Conservation (phyloP, 176 grass and related monocot species). For the Alloteropsis semialata region DNA sequence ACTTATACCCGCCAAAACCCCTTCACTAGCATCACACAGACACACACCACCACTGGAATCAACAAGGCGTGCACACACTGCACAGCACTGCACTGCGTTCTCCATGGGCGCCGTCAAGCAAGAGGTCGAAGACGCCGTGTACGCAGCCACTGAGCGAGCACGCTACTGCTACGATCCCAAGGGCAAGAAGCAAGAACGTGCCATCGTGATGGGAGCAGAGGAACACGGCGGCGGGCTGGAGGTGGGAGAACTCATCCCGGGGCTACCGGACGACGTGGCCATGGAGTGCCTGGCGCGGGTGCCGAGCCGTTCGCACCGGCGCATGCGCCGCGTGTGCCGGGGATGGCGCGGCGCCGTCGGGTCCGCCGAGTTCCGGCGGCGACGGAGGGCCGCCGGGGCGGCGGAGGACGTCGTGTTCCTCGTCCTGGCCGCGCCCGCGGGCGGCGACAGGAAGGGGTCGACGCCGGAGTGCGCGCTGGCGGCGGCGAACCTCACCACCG, state of each 20-base stretch:
- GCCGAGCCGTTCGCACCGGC: conserved; percentile 37
- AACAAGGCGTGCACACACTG: background rate
- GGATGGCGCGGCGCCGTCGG: conserved; percentile 40
- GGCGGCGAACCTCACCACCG: conserved; percentile 33
- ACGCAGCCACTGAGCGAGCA: background rate
- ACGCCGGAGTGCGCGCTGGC: conserved; percentile 8
- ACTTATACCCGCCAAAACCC: conserved; percentile 36
- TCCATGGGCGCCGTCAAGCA: background rate
- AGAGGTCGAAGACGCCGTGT: background rate
- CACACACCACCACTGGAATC: background rate
- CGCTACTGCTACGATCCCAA: background rate
- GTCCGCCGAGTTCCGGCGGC: conserved; percentile 28
- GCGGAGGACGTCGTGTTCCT: conserved; percentile 61
- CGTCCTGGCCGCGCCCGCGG: conserved; percentile 32
- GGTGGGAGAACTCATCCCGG: conserved; percentile 39
- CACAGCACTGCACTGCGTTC: background rate
- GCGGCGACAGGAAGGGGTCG: background rate
- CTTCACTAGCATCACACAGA: background rate
- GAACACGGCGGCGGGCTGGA: background rate
- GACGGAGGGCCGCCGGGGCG: conserved; percentile 13
- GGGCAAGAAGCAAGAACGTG: conserved; percentile 1
- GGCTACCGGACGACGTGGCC: conserved; percentile 55
- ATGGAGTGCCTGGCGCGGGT: conserved; percentile 61
- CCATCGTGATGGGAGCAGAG: conserved; percentile 1
- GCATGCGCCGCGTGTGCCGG: conserved; percentile 41